Conservation (phyloP, 1,284 basidiomycete genomes). For the Coniophora puteana region DNA sequence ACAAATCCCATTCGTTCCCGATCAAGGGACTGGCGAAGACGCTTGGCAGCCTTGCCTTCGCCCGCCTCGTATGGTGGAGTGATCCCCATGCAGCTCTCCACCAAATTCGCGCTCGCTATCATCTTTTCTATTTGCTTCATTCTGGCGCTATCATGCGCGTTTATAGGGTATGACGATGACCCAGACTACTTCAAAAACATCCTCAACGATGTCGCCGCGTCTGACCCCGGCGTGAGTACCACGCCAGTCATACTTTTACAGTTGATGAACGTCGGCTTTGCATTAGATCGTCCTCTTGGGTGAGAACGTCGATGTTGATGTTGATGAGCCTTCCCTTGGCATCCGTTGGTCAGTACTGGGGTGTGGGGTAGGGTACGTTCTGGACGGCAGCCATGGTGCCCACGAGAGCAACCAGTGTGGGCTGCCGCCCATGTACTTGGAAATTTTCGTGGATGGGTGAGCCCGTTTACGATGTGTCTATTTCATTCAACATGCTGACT, state of each 20-base stretch:
- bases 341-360: conserved; percentile 57
- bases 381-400: conserved; percentile 45
- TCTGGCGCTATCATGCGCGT: conserved; percentile 42
- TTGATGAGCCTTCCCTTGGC: conserved; percentile 53
- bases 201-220: conserved; percentile 37
- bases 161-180: conserved; percentile 43
- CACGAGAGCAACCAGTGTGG: conserved; percentile 47
- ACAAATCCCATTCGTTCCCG: conserved; percentile 11
- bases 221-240: conserved; percentile 41
- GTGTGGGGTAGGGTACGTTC: conserved; percentile 43
- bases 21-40: conserved; percentile 14
- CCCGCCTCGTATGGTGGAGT: conserved; percentile 12
- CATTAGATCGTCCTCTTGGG: conserved; percentile 49
- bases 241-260: background rate
- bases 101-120: conserved; percentile 36
- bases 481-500: background rate
- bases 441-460: conserved; percentile 50
- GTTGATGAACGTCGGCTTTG: background rate
- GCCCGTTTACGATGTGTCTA: conserved; percentile 12
- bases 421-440: conserved; percentile 38
- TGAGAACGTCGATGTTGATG: conserved; percentile 53
- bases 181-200: conserved; percentile 37
- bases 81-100: conserved; percentile 36
- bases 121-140: conserved; percentile 46
- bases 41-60: background rate